Conservation (phyloP, 306 rosid species). For the Prunus campanulata region DNA sequence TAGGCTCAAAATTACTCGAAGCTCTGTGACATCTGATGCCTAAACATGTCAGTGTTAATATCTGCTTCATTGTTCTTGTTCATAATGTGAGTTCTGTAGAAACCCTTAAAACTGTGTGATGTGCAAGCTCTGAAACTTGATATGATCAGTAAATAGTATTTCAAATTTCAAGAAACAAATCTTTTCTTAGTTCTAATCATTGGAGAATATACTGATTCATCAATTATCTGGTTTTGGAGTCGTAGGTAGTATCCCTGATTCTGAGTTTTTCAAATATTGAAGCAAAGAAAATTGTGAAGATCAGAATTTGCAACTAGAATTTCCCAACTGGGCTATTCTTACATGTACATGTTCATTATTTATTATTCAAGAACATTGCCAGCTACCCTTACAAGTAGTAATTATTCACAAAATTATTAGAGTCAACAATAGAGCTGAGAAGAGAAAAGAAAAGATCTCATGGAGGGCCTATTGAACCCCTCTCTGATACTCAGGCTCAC, state of each 20-base stretch:
- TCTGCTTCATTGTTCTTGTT: neutral
- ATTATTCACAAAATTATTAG: neutral
- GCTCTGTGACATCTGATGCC: neutral
- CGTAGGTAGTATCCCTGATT: neutral
- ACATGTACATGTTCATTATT: neutral
- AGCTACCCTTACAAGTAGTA: slow-evolving; percentile 2
- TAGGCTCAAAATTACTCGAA: neutral
- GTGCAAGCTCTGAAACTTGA: neutral
- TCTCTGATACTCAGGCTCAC: slow-evolving; percentile 71
- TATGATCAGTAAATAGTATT: neutral
- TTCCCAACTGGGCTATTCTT: neutral
- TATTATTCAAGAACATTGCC: neutral
- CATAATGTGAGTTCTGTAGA: neutral
- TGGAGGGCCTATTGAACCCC: slow-evolving; percentile 47
- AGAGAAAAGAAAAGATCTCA: neutral
- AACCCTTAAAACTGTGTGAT: neutral
- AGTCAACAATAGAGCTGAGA: neutral
- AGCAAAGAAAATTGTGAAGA: neutral
- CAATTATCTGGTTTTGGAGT: neutral
- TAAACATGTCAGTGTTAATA: neutral
- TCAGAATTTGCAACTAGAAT: neutral
- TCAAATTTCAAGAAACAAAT: neutral
- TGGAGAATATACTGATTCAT: neutral
- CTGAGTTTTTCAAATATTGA: neutral
- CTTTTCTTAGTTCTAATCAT: neutral